A percentile compares a stretch with the other conserved stretches of the same genome.
Evolutionary conservation across 495 filamentous ascomycete species (phyloP).

Genomic region (Parmelia sp.): DNA sequence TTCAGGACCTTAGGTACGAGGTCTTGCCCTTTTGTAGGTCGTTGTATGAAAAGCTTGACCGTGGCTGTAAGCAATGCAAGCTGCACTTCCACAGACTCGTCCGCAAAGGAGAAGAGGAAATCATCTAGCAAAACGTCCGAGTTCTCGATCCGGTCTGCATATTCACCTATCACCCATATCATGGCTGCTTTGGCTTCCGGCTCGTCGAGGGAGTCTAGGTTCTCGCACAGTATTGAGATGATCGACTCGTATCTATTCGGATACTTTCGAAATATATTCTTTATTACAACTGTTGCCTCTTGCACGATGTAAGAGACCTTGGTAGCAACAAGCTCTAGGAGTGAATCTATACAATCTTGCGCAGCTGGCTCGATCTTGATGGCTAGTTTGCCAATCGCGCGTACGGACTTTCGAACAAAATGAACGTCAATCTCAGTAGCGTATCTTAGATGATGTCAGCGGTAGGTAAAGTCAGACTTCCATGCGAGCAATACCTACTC

Average conservation of each 20-base stretch:
- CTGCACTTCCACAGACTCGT: conserved; percentile 93
- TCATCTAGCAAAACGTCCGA: conserved; percentile 89
- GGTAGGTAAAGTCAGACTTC: not conserved
- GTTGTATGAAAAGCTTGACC: conserved; percentile 96
- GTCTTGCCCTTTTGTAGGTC: conserved; percentile 88
- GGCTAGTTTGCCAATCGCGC: conserved; percentile 94
- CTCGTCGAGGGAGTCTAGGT: conserved; percentile 94
- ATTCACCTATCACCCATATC: conserved; percentile 99
- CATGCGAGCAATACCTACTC: conserved; percentile 51
- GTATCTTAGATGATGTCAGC: conserved; percentile 46
- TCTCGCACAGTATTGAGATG: conserved; percentile 89
- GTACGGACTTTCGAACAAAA: conserved; percentile 95
- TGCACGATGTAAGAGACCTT: conserved; percentile 99
- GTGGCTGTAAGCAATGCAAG: conserved; percentile 91
- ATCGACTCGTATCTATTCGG: conserved; percentile 98
- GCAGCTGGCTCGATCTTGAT: conserved; percentile 98
- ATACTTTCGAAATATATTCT: conserved; percentile 99
- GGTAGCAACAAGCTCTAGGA: conserved; percentile 91
- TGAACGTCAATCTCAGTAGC: conserved; percentile 98
- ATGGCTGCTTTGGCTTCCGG: conserved; percentile 99
- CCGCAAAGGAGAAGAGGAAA: conserved; percentile 85
- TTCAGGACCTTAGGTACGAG: conserved; percentile 94
- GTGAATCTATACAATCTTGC: conserved; percentile 79
- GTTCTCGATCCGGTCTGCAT: conserved; percentile 94
- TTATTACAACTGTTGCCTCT: conserved; percentile 98